A percentile compares a stretch with the other conserved stretches of the same genome.
These are phyloP conservation scores for Didymellaceae sp. DNA, from an alignment of 2,329 filamentous ascomycete species.

Conservation along the genomic window DNA sequence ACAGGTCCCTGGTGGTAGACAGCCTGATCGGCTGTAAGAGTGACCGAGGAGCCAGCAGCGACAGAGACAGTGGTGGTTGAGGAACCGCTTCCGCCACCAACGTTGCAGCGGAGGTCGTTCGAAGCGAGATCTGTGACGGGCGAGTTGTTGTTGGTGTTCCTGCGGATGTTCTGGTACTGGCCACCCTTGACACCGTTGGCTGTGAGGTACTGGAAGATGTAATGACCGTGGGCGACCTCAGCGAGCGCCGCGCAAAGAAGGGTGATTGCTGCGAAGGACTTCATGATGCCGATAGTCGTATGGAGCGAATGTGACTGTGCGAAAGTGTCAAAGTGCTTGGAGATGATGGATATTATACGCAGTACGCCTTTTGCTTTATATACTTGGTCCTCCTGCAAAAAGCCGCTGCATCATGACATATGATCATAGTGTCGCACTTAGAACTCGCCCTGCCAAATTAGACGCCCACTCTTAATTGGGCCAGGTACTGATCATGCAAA, in stretches of 20 bases:
- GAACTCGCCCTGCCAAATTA: conserved; percentile 21
- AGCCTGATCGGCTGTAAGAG: conserved; percentile 45
- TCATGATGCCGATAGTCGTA: conserved; percentile 31
- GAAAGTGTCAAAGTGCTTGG: conserved; percentile 8
- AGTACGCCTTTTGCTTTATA: conserved; percentile 27
- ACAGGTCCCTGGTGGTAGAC: conserved; percentile 50
- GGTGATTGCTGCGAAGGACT: conserved; percentile 41
- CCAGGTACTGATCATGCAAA: conserved; percentile 33
- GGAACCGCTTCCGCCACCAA: conserved; percentile 36
- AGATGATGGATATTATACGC: conserved; percentile 10
- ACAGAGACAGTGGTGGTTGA: conserved; percentile 45
- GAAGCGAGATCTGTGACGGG: conserved; percentile 43
- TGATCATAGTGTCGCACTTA: conserved; percentile 34
- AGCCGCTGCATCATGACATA: background rate
- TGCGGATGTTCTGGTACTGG: conserved; percentile 46
- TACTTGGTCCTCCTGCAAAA: conserved; percentile 13
- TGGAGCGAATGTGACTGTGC: conserved; percentile 9
- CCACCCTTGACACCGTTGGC: conserved; percentile 45
- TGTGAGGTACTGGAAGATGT: conserved; percentile 49
- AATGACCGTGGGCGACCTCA: conserved; percentile 47
- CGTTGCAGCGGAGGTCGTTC: conserved; percentile 47
- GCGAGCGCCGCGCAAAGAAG: conserved; percentile 43
- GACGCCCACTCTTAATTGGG: conserved; percentile 30
- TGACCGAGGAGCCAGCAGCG: conserved; percentile 43
- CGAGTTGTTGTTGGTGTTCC: conserved; percentile 48